Evolutionary conservation across 768 basidiomycete genomes (phyloP), one percentile per base, ranked within the genome.

Genomic region (Boletus patriciae): DNA sequence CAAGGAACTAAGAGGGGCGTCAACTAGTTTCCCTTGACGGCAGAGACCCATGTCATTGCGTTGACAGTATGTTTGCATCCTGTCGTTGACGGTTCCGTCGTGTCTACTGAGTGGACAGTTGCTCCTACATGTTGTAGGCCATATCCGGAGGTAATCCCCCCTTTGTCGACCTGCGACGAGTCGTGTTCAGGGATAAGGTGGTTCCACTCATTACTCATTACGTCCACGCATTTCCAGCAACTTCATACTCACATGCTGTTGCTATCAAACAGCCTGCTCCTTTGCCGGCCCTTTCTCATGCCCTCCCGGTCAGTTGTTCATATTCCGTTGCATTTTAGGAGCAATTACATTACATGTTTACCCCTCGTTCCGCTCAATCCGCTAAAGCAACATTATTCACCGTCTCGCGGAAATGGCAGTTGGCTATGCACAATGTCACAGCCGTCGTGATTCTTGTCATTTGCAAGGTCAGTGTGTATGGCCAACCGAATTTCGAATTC

Each of bases 401-500:
- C 34, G 27, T 21, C 25, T 36, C 45, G 44, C 64, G 59, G 62
- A 67, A 52, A 67, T 65, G 41, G 46, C 23, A 23, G 16, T 18
- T 49, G 65, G 57, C 65, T 62, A 59, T 65, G 64, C 56, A 47
- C 59, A 34, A 58, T 48, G n/a, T 64, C 31, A 37, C 50, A 43
- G 18, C 50, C 46, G 18, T 31, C 37, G 23, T 36, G 47, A 37
- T 29, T 46, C 29, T 43, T 31, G n/a, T 23, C 25, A 12, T 51
- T 40, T 45, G 19, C 51, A 25, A 46, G 51, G 56, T 66, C 31
- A 29, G 48, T 49, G 11, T 48, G 11, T 33, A 16, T 23, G 13
- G 23, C 37, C 33, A 48, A 38, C 19, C 36, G 52, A 59, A 59
- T 59, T 66, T 59, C 50, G 42, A 54, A 50, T 33, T 52, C 49